Base-by-base conservation (phyloP, 805 yeast species). In the Starmerella etchellsii region DNA sequence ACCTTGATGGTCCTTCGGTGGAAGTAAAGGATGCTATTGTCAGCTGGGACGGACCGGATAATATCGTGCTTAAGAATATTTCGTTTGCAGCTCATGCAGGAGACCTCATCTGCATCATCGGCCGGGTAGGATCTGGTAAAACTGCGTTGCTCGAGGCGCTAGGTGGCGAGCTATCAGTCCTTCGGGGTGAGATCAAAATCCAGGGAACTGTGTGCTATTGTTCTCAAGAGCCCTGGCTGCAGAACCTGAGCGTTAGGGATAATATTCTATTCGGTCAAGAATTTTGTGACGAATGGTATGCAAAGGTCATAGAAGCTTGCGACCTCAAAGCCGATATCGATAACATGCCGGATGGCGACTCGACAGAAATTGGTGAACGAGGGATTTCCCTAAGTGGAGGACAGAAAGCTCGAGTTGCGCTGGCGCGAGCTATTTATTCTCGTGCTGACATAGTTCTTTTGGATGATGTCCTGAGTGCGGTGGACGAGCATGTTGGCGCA, bases 191-290 rank as follows among this genome's bases (percentile, higher is more conserved):
- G 18, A 85, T 81, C 4, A 66, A 66, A 18, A 70, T 78, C 13
- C 78, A 71, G 55, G 96, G 95, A 34, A 67, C 71, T 36, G 67
- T 81, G 36, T 95, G 95, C 0, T 87, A 85, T 58, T 93, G 80
- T 34, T 76, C 94, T 40, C 81, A 82, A 4, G 76, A 80, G 27
- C 88, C 97, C 2, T 88, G 97, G 97, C 84, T 88, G 47, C 78
- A 84, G 80, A 91, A 91, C 58, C 95, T 93, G 30, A 70, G 91
- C 3, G 85, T 88, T 5, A 69, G 70, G 54, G 83, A 79, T n/a
- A 81, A 81, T 54, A 80, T 81, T 38, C 39, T 68, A 7, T 82
- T 81, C 60, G 93, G 93, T 8, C 46, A 55, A 15, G 69, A 69
- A 13, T 73, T 54, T 40, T 71, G 75, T 42, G 59, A 65, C 34